These are phyloP conservation scores for Spiraea crenata DNA, from an alignment of 331 rosid genomes.

Conservation along the genomic window DNA sequence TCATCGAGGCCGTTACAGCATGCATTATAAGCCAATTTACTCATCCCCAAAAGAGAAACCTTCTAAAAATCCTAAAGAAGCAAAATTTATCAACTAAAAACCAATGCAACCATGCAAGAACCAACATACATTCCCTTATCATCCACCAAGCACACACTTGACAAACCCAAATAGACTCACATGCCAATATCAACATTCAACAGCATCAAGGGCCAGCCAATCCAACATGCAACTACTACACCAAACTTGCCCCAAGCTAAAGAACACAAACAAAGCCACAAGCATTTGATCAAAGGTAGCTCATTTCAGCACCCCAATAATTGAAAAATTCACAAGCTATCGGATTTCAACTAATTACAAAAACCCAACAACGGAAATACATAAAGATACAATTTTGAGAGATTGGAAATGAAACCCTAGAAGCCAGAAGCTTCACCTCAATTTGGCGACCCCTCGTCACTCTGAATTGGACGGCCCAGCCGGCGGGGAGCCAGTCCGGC, in stretches of 20 bases:
- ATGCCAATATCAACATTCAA: neutral
- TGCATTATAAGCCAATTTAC: neutral
- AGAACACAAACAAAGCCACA: conserved; percentile 1
- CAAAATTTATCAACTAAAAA: neutral
- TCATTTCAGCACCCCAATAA: neutral
- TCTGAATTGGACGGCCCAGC: conserved; percentile 43
- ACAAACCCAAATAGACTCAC: neutral
- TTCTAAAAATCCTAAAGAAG: neutral
- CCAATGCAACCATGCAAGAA: neutral
- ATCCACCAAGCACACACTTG: neutral
- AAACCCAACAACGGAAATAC: neutral
- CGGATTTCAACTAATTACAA: neutral
- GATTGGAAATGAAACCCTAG: conserved; percentile 21
- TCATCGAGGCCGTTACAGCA: neutral
- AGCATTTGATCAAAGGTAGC: neutral
- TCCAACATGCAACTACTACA: neutral
- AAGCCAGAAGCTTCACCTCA: conserved; percentile 34
- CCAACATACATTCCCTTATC: conserved; percentile 15
- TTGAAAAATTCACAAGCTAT: neutral
- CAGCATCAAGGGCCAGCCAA: neutral
- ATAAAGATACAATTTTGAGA: neutral
- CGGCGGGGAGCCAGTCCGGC: conserved; percentile 51
- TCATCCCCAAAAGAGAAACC: conserved; percentile 1
- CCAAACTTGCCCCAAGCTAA: neutral
- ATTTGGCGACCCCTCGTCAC: conserved; percentile 40